Evolutionary conservation across 2,329 filamentous ascomycete species (phyloP).

Genomic region (Botrytis pseudocinerea): DNA sequence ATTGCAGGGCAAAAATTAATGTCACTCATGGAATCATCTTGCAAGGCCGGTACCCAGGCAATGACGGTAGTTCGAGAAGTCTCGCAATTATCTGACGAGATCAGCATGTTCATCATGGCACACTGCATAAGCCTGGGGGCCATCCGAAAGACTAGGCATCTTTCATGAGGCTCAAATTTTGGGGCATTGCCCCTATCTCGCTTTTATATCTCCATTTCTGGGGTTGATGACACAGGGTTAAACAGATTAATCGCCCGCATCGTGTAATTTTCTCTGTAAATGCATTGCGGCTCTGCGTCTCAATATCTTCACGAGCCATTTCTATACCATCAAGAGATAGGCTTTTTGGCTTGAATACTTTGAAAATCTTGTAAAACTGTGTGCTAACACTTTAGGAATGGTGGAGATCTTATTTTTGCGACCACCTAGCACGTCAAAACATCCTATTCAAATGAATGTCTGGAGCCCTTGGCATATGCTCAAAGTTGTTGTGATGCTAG

Average conservation of each 20-base stretch:
- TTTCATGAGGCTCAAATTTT: neutral
- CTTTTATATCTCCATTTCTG: neutral
- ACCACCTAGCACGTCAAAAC: neutral
- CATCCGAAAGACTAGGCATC: neutral
- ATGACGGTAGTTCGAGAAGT: conserved; percentile 1
- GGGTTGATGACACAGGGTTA: neutral
- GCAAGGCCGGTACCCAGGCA: too few species aligned
- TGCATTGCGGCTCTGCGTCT: neutral
- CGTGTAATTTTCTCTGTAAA: neutral
- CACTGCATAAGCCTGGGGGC: neutral
- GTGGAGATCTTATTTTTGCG: neutral
- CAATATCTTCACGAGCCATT: too few species aligned
- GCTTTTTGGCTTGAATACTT: neutral
- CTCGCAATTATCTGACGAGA: neutral
- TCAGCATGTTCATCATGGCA: neutral
- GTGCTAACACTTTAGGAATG: neutral
- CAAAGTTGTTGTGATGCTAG: too few species aligned
- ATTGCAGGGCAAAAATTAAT: neutral
- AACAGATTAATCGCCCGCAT: neutral
- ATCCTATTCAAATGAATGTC: neutral
- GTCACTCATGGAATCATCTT: neutral
- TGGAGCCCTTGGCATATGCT: neutral
- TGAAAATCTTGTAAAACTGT: too few species aligned
- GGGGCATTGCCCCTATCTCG: neutral
- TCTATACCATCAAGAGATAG: neutral